Percentiles rank a stretch among this genome's conserved stretches.
Conservation (phyloP, 176 grass and related monocot species). For the Phyllostachys edulis region DNA sequence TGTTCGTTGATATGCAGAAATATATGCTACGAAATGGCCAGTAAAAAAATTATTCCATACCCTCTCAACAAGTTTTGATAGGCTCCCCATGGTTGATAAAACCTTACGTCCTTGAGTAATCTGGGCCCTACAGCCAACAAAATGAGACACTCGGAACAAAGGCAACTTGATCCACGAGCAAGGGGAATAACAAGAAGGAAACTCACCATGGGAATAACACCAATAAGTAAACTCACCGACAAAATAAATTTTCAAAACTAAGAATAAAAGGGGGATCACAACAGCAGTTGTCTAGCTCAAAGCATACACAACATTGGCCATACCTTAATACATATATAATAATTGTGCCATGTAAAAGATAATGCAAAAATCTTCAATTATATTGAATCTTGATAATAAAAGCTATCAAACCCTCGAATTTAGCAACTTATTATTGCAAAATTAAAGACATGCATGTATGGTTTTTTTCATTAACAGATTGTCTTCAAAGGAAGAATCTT, state of each 20-base stretch:
- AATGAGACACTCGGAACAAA: slow-evolving; percentile 36
- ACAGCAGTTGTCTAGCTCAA: not conserved
- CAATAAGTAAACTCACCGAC: not conserved
- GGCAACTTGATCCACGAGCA: not conserved
- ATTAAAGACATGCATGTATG: not conserved
- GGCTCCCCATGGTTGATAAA: slow-evolving; percentile 64
- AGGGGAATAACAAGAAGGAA: not conserved
- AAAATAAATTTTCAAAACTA: slow-evolving; percentile 16
- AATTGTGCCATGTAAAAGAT: not conserved
- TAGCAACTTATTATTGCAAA: not conserved
- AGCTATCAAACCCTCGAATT: not conserved
- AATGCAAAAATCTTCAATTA: not conserved
- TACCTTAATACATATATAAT: not conserved
- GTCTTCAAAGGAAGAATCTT: not conserved
- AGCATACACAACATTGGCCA: not conserved
- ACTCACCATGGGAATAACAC: not conserved
- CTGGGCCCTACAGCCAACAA: slow-evolving; percentile 63
- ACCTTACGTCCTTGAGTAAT: slow-evolving; percentile 94
- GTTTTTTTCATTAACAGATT: slow-evolving; percentile 10
- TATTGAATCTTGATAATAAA: not conserved
- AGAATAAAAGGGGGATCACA: slow-evolving; percentile 12
- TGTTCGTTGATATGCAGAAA: not conserved
- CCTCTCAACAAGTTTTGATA: slow-evolving; percentile 89
- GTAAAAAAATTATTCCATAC: slow-evolving; percentile 45
- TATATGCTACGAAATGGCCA: slow-evolving; percentile 16